These are phyloP conservation scores for Dactylellina drechsleri DNA, from an alignment of 2,329 filamentous ascomycete genomes.

Conservation along the genomic window DNA sequence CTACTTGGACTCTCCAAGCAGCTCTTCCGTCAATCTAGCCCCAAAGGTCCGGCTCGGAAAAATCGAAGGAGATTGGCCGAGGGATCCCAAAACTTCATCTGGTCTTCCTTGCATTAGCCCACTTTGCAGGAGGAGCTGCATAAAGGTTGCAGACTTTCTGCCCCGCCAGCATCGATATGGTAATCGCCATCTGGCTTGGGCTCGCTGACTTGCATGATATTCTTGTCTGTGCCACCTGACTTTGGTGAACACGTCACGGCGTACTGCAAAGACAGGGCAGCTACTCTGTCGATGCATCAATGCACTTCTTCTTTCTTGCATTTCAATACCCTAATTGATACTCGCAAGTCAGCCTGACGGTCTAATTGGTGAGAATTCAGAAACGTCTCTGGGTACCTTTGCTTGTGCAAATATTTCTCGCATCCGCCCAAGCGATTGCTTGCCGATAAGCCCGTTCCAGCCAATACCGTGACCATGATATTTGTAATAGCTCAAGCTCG, in stretches of 20 bases:
- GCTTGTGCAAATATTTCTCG: too few relatives aligned
- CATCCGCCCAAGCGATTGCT: background rate
- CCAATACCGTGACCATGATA: slow-evolving; percentile 20
- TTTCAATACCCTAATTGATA: background rate
- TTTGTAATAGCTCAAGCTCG: slow-evolving; percentile 30
- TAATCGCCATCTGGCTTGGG: slow-evolving; percentile 1
- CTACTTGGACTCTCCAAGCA: slow-evolving; percentile 22
- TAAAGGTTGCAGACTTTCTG: slow-evolving; percentile 2
- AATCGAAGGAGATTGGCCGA: slow-evolving; percentile 25
- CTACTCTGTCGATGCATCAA: slow-evolving; percentile 22
- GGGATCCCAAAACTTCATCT: slow-evolving; percentile 31
- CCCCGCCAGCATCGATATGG: slow-evolving; percentile 19
- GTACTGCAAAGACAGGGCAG: slow-evolving; percentile 21
- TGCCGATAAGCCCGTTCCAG: slow-evolving; percentile 4
- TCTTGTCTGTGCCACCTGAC: slow-evolving; percentile 48
- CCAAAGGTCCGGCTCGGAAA: slow-evolving; percentile 32
- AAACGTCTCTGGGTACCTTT: background rate
- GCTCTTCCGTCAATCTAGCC: background rate
- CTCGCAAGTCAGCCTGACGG: background rate
- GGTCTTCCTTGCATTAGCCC: slow-evolving; percentile 37
- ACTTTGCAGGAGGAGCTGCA: slow-evolving; percentile 29
- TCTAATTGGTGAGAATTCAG: background rate
- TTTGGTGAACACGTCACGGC: slow-evolving; percentile 50
- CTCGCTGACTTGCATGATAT: slow-evolving; percentile 28
- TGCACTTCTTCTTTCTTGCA: slow-evolving; percentile 1